Conservation (phyloP, 2,329 filamentous ascomycete genomes). For the Monosporascus sp. region DNA sequence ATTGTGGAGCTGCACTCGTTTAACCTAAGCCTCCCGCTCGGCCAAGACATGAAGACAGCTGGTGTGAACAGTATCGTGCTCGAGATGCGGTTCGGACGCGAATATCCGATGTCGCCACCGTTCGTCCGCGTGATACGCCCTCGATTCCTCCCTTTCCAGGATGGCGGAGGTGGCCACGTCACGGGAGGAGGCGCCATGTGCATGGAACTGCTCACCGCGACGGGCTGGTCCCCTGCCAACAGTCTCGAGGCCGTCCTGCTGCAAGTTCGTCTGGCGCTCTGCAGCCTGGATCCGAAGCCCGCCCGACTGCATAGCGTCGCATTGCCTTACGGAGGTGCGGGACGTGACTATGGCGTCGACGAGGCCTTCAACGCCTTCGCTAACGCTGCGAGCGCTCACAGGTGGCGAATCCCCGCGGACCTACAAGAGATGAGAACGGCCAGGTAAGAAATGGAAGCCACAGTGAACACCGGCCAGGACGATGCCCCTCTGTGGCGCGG, state of each 20-base stretch:
- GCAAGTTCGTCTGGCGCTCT: slow-evolving; percentile 75
- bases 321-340: background rate
- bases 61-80: slow-evolving; percentile 66
- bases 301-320: slow-evolving; percentile 54
- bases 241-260: slow-evolving; percentile 76
- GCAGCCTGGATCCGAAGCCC: slow-evolving; percentile 61
- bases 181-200: slow-evolving; percentile 78
- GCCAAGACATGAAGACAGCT: slow-evolving; percentile 64
- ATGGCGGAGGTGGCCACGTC: slow-evolving; percentile 80
- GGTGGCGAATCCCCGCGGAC: slow-evolving; percentile 67
- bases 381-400: slow-evolving; percentile 63
- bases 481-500: background rate
- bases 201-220: slow-evolving; percentile 79
- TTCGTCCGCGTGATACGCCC: slow-evolving; percentile 82
- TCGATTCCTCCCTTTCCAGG: slow-evolving; percentile 65
- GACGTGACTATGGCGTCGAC: slow-evolving; percentile 55
- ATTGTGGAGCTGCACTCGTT: slow-evolving; percentile 87
- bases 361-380: slow-evolving; percentile 73
- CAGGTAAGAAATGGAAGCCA: background rate
- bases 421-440: slow-evolving; percentile 35
- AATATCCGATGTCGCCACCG: slow-evolving; percentile 74
- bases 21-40: slow-evolving; percentile 61
- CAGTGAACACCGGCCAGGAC: background rate
- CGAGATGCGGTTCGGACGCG: slow-evolving; percentile 73
- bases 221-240: slow-evolving; percentile 71